phyloP scores from a whole-genome alignment of 805 yeast genomes.

The Metschnikowia cubensis region DNA sequence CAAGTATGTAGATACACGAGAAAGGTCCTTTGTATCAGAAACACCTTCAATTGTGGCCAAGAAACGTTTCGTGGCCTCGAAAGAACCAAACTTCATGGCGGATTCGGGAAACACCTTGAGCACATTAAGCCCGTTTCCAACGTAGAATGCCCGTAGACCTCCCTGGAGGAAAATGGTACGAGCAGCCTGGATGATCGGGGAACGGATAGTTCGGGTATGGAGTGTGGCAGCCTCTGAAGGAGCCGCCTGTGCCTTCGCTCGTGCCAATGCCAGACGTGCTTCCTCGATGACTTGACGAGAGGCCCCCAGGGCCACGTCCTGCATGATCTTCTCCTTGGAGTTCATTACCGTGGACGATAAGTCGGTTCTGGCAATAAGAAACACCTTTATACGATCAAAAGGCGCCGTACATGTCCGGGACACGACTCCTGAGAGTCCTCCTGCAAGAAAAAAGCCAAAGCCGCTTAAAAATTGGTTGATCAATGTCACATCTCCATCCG shows the following conservation, averaged over 20 bases:
- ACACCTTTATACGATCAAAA: slow-evolving; percentile 90
- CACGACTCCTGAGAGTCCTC: slow-evolving; percentile 93
- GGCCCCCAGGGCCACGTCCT: slow-evolving; percentile 34
- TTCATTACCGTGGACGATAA: slow-evolving; percentile 64
- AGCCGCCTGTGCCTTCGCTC: slow-evolving; percentile 29
- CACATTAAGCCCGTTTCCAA: slow-evolving; percentile 93
- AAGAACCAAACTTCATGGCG: slow-evolving; percentile 95
- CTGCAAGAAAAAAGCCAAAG: slow-evolving; percentile 87
- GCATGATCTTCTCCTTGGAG: slow-evolving; percentile 45
- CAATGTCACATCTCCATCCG: slow-evolving; percentile 90
- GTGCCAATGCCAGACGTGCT: slow-evolving; percentile 27
- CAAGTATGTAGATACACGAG: slow-evolving; percentile 73
- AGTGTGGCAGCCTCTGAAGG: slow-evolving; percentile 25
- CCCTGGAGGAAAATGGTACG: slow-evolving; percentile 81
- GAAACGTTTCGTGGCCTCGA: slow-evolving; percentile 77
- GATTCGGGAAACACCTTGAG: slow-evolving; percentile 94
- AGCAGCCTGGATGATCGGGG: slow-evolving; percentile 80
- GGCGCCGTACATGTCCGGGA: slow-evolving; percentile 97
- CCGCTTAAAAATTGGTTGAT: slow-evolving; percentile 77
- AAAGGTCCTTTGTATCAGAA: slow-evolving; percentile 62
- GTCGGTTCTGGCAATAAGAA: slow-evolving; percentile 86
- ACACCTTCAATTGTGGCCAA: slow-evolving; percentile 75
- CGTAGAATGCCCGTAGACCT: slow-evolving; percentile 83
- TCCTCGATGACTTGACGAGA: slow-evolving; percentile 33
- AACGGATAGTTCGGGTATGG: slow-evolving; percentile 47